Evolutionary conservation across 2,329 filamentous ascomycete species (phyloP), one percentile per base, ranked within the genome.

Genomic region (Dactylellina sp.): DNA sequence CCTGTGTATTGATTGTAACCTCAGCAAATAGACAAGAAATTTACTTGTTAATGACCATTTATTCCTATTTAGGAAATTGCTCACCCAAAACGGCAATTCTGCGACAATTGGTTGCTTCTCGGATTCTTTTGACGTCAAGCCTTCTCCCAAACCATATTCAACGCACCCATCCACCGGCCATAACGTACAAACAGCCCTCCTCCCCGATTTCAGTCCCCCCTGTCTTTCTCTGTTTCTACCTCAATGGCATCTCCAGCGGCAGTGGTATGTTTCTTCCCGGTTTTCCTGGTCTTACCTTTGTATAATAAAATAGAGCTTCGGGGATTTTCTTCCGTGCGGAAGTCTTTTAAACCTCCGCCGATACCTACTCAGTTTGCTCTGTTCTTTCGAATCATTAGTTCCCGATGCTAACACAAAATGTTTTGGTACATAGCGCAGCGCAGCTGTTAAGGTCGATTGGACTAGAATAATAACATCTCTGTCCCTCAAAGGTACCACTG

Each of bases 361-460:
- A 32, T 5, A 32, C 18, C 18, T 12, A 25, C 14, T 39, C 50
- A 28, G n/a, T n/a, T n/a, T n/a, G n/a, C n/a, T n/a, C n/a, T 6
- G 6, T 4, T 16, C 22, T 12, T 39, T 3, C n/a, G 25, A 32
- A 11, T 11, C 14, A 2, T 7, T 32, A 14, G 14, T 16, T 12
- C 7, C 18, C 7, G 24, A 24, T 47, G 42, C 53, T 66, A 14
- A 66, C 44, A 7, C 20, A 32, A 7, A 40, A 11, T 35, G 9
- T 24, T 44, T n/a, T n/a, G n/a, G 28, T 2, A 12, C 28, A 83
- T 83, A 98, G 94, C 91, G 93, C 88, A 97, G 92, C 88, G 93
- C 94, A 87, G 93, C 94, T 84, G 89, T 96, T 85, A 99, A 98
- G 89, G 89, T 99, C 87, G 95, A 99, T 89, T 99, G 95, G 95